Evolutionary conservation across 306 rosid genomes (phyloP), one percentile per base, ranked within the genome.

Genomic region (Prunus mira): DNA sequence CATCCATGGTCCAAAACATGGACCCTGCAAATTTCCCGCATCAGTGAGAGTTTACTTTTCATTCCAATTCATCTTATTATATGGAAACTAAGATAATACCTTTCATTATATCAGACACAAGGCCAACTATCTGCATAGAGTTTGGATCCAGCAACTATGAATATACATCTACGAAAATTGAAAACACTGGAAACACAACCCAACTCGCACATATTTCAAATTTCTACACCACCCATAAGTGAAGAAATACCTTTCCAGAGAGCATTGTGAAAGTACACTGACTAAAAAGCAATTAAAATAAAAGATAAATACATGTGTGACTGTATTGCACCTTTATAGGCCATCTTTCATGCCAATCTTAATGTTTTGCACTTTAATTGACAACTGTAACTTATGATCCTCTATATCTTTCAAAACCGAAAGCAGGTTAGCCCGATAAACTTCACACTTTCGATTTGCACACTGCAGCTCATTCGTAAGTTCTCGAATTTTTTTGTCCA

Each of bases 321-420:
- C 83, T 63, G 61, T 75, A 71, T 72, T 67, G 69, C 71, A 84
- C 84, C 87, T 86, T 83, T 86, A 92, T 67, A 89, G 76, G 81
- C 91, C 88, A 52, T 96, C 98, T 83, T 89, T 96, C 93, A 96
- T 80, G 88, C 96, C 85, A 77, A 96, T 91, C 91, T 96, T 96
- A 81, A 92, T 88, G 85, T 88, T 96, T 83, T 96, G 93, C 87
- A 92, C 98, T 83, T 93, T 92, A 79, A 96, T 85, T 62, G 98
- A 91, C 84, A 96, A 78, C 79, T 92, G 96, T 74, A 87, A 86
- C 85, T 96, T 96, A 82, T 92, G 98, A 84, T 92, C 99, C 82
- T 96, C 99, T 65, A 96, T 91, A 81, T 96, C 97, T 89, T 96
- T 96, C 85, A 96, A 86, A 87, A 91, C 90, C 2, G 98, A 92